Evolutionary conservation across 2,329 filamentous ascomycete species (phyloP).

Genomic region (Aureobasidium mangrovei): DNA sequence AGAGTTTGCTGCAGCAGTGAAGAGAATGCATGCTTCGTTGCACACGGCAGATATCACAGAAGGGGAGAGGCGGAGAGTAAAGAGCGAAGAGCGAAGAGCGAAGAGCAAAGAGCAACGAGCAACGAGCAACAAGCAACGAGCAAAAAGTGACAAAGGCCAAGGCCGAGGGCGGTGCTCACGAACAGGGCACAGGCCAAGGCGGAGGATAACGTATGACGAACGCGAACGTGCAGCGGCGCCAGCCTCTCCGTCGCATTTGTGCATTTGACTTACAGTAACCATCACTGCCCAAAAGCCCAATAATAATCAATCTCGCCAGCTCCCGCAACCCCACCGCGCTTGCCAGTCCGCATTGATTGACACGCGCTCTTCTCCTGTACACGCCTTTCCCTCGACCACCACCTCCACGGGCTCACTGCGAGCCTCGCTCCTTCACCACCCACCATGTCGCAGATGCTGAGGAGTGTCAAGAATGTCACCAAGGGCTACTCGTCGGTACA

Average conservation of each 20-base stretch:
- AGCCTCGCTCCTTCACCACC: background rate
- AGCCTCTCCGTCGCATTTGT: too few species aligned
- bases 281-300: too few species aligned
- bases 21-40: conserved; percentile 1
- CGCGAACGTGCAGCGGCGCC: too few species aligned
- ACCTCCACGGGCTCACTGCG: background rate
- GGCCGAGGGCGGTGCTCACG: too few species aligned
- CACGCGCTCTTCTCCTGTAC: background rate
- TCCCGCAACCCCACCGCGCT: background rate
- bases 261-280: too few species aligned
- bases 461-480: conserved; percentile 98
- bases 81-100: too few species aligned
- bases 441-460: conserved; percentile 88
- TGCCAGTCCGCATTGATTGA: background rate
- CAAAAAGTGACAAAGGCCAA: too few species aligned
- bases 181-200: too few species aligned
- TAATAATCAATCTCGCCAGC: background rate
- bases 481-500: conserved; percentile 96
- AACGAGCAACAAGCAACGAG: too few species aligned
- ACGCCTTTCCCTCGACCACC: background rate
- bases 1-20: conserved; percentile 7
- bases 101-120: too few species aligned
- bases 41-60: background rate
- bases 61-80: too few species aligned
- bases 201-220: too few species aligned